Percentiles rank a stretch among this genome's conserved stretches.
phyloP scores from a whole-genome alignment of 176 grass and related monocot genomes.

The Aegilops tauschii region DNA sequence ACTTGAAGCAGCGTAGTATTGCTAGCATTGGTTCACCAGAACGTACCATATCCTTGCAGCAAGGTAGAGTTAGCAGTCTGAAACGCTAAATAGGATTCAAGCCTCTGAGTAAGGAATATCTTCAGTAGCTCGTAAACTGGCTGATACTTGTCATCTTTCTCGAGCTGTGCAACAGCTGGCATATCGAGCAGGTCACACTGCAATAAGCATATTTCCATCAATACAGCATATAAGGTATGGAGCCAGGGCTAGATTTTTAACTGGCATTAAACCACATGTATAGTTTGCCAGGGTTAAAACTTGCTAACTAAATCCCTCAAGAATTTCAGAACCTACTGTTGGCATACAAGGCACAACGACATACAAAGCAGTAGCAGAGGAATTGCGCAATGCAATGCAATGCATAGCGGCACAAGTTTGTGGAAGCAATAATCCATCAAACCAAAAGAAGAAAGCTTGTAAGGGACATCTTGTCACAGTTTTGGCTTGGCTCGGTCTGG shows the following conservation, averaged over 20 bases:
- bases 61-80: slow-evolving; percentile 61
- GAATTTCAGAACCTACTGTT: neutral
- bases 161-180: slow-evolving; percentile 78
- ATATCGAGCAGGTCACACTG: slow-evolving; percentile 90
- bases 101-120: slow-evolving; percentile 84
- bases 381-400: neutral
- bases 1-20: neutral
- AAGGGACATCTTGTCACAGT: neutral
- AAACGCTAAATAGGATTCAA: slow-evolving; percentile 81
- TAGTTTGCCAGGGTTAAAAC: neutral
- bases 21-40: neutral
- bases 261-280: neutral
- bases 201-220: slow-evolving; percentile 30
- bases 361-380: neutral
- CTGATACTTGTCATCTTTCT: slow-evolving; percentile 78
- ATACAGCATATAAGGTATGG: neutral
- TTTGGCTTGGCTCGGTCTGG: neutral
- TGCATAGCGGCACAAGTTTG: neutral
- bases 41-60: slow-evolving; percentile 70
- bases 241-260: neutral
- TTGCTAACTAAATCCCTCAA: neutral
- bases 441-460: neutral
- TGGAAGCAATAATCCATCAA: neutral
- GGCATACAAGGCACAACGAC: too few relatives aligned
- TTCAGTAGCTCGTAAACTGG: slow-evolving; percentile 67